Evolutionary conservation across 495 filamentous ascomycete species (phyloP).

Genomic region (Aspergillus sclerotiicarbonarius): DNA sequence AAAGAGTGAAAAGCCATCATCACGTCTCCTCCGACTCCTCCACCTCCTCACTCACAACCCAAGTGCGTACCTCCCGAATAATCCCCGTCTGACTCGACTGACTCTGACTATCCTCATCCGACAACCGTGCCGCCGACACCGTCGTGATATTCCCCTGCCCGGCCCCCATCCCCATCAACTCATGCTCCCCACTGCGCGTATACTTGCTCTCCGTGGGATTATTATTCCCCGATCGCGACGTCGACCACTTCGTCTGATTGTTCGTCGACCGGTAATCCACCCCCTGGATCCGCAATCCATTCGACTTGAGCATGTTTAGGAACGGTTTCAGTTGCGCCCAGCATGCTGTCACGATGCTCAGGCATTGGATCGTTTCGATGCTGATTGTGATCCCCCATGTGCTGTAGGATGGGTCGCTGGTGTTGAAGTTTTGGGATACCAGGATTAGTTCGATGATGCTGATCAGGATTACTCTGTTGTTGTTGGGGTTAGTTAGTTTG

Average conservation of each 20-base stretch:
- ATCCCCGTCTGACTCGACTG: slow-evolving; percentile 13
- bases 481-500: neutral
- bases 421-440: slow-evolving; percentile 6
- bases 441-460: slow-evolving; percentile 19
- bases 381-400: slow-evolving; percentile 21
- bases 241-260: slow-evolving; percentile 1
- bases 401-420: slow-evolving; percentile 20
- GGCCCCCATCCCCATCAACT: slow-evolving; percentile 4
- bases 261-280: slow-evolving; percentile 14
- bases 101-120: slow-evolving; percentile 5
- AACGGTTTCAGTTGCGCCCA: slow-evolving; percentile 32
- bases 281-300: slow-evolving; percentile 22
- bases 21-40: slow-evolving; percentile 1
- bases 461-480: slow-evolving; percentile 21
- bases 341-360: slow-evolving; percentile 26
- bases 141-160: slow-evolving; percentile 12
- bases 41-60: slow-evolving; percentile 5
- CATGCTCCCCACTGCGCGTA: neutral
- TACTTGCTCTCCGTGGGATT: neutral
- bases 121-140: slow-evolving; percentile 7
- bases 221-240: slow-evolving; percentile 4
- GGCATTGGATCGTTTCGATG: slow-evolving; percentile 19
- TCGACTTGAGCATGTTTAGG: slow-evolving; percentile 26
- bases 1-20: neutral
- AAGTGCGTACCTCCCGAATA: slow-evolving; percentile 15